Conservation (phyloP, 2,329 filamentous ascomycete genomes). For the Sporothrix curviconia region DNA sequence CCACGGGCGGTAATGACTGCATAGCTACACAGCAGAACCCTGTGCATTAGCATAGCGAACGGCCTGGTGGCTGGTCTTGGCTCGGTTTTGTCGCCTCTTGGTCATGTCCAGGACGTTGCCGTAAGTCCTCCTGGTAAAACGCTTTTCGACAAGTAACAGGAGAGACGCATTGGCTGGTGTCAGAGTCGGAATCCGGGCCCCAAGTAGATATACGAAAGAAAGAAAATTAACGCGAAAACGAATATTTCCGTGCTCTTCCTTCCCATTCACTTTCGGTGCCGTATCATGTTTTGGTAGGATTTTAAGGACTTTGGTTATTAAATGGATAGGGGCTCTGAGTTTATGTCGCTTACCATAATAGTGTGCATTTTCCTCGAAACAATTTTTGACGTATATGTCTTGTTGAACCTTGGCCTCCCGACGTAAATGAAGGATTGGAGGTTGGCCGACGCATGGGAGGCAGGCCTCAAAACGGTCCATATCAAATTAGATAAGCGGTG, state of each 20-base stretch:
- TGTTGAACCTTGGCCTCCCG: too few relatives aligned
- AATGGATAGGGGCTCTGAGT: neutral
- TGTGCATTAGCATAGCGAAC: too few relatives aligned
- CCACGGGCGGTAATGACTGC: too few relatives aligned
- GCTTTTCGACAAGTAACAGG: neutral
- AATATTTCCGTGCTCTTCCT: neutral
- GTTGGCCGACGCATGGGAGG: too few relatives aligned
- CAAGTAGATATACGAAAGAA: neutral
- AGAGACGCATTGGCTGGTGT: too few relatives aligned
- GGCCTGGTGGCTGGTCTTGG: constrained; percentile 22
- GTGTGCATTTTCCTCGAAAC: too few relatives aligned
- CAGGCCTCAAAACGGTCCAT: too few relatives aligned
- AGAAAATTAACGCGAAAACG: neutral
- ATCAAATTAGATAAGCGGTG: too few relatives aligned
- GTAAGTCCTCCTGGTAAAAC: constrained; percentile 31
- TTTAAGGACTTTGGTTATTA: neutral
- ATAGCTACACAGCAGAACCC: too few relatives aligned
- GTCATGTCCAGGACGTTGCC: constrained; percentile 28
- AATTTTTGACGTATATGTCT: too few relatives aligned
- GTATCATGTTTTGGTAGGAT: neutral
- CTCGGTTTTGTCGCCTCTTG: constrained; percentile 31
- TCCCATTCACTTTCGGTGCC: neutral
- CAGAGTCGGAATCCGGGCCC: neutral
- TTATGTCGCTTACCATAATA: too few relatives aligned
- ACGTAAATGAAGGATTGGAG: too few relatives aligned